Evolutionary conservation across 1,139 yeast species (phyloP).

Genomic region (Lodderomyces metapsilosis): DNA sequence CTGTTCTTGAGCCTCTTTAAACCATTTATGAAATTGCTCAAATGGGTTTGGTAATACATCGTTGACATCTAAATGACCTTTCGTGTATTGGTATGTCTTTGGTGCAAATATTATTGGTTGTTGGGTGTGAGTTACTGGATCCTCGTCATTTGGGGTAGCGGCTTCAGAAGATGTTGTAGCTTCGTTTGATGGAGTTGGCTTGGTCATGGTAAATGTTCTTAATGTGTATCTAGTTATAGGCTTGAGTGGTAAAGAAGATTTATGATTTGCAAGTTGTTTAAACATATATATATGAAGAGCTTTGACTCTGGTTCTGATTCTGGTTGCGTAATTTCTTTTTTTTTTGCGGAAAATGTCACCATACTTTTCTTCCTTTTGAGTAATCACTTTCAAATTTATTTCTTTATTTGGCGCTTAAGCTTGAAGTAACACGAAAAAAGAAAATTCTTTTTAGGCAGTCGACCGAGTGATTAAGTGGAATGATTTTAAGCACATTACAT

Average conservation of each 20-base stretch:
- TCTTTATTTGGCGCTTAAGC: not conserved
- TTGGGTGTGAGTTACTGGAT: slow-evolving; percentile 16
- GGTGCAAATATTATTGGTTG: slow-evolving; percentile 65
- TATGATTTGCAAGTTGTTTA: not conserved
- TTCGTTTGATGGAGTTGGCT: slow-evolving; percentile 7
- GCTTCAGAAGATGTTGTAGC: slow-evolving; percentile 4
- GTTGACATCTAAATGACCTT: slow-evolving; percentile 54
- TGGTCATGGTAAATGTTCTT: slow-evolving; percentile 3
- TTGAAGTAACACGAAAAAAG: too few species aligned
- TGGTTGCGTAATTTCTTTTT: not conserved
- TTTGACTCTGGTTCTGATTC: not conserved
- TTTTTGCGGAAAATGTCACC: not conserved
- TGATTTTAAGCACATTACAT: too few species aligned
- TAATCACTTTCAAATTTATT: too few species aligned
- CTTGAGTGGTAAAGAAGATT: not conserved
- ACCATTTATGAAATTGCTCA: slow-evolving; percentile 81
- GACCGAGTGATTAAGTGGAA: too few species aligned
- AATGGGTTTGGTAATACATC: slow-evolving; percentile 65
- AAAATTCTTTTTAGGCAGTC: too few species aligned
- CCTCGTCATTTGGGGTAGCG: not conserved
- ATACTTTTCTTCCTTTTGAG: too few species aligned
- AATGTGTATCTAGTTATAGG: slow-evolving; percentile 1
- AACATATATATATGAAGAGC: not conserved
- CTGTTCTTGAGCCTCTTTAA: slow-evolving; percentile 62
- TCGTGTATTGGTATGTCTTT: slow-evolving; percentile 82